Percentiles rank a stretch among this genome's conserved stretches.
These are phyloP conservation scores for Styphnolobium japonicum DNA, from an alignment of 306 rosid genomes.

Conservation along the genomic window DNA sequence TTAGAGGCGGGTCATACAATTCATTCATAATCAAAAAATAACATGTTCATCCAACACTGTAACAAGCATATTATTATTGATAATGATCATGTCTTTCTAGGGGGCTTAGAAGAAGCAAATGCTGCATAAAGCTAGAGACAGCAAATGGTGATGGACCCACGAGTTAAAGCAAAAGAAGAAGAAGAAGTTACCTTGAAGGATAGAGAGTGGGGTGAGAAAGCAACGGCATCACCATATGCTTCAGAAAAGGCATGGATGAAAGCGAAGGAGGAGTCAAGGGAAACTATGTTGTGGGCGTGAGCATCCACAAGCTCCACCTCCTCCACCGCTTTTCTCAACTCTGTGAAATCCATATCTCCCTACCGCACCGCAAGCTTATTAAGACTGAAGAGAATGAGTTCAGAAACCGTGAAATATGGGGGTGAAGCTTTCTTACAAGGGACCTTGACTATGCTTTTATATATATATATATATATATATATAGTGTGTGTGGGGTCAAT, in stretches of 20 bases:
- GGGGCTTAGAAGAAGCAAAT: not conserved
- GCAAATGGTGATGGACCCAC: not conserved
- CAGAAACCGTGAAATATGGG: not conserved
- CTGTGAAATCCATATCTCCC: constrained; percentile 74
- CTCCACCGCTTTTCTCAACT: constrained; percentile 56
- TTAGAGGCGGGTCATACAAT: too few relatives aligned
- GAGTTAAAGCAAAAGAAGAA: not conserved
- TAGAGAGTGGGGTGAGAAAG: constrained; percentile 52
- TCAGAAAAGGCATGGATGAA: constrained; percentile 69
- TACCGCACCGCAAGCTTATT: too few relatives aligned
- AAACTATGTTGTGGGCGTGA: constrained; percentile 85
- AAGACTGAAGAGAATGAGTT: too few relatives aligned
- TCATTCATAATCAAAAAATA: too few relatives aligned
- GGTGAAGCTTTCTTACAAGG: not conserved
- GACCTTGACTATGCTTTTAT: too few relatives aligned
- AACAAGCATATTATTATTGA: too few relatives aligned
- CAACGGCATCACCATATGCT: constrained; percentile 64
- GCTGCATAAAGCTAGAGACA: too few relatives aligned
- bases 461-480: too few relatives aligned
- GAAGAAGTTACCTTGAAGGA: constrained; percentile 63
- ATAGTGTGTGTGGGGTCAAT: too few relatives aligned
- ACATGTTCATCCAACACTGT: too few relatives aligned
- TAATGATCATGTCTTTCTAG: too few relatives aligned
- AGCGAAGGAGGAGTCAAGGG: constrained; percentile 53
- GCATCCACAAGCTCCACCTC: constrained; percentile 73